Base-by-base conservation (phyloP, 75 land plant genomes). In the Pseudotsuga menziesii region DNA sequence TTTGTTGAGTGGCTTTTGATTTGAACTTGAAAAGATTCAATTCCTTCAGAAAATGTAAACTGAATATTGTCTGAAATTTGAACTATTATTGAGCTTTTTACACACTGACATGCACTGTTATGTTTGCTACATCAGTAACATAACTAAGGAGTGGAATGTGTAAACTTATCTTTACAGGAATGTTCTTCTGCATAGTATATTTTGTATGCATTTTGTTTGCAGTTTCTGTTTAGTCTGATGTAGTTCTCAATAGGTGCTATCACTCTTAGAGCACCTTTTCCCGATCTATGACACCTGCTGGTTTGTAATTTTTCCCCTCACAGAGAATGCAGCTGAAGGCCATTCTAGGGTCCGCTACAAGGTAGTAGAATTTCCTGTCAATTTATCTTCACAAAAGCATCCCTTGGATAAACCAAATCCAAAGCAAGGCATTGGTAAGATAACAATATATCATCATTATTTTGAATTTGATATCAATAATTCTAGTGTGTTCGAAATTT, bases 321-420 rank as follows among this genome's bases (percentile, higher is more conserved):
- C 75, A 83, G 90, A 83, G 80, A 81, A 81, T 82, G 61, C 80
- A 73, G 36, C 85, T 35, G 92, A 92, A 56, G 80, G 83, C 66
- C 86, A 74, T 59, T 74, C 80, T 36, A 85, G 90, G 77, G 91
- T 94, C 9, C 90, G 92, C n/a, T 96, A 96, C 77, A 85, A 94
- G 79, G 94, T 92, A 41, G 82, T 82, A 70, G 99, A 94, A 25
- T 75, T 94, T n/a, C 99, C 99, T 8, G 83, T 94, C 39, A 89
- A 75, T 15, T 75, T 96, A 73, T 89, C 97, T 72, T 87, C 76
- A 57, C 94, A 87, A 76, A 96, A 96, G 86, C 93, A 97, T 44
- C 91, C 89, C 32, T 72, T 82, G 41, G 99, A 96, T 79, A 96
- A 94, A 81, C 99, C 99, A 29, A 96, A 96, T 77, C 99, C 99